Conservation (phyloP, 2,329 filamentous ascomycete genomes). For the Colletotrichum plurivorum region DNA sequence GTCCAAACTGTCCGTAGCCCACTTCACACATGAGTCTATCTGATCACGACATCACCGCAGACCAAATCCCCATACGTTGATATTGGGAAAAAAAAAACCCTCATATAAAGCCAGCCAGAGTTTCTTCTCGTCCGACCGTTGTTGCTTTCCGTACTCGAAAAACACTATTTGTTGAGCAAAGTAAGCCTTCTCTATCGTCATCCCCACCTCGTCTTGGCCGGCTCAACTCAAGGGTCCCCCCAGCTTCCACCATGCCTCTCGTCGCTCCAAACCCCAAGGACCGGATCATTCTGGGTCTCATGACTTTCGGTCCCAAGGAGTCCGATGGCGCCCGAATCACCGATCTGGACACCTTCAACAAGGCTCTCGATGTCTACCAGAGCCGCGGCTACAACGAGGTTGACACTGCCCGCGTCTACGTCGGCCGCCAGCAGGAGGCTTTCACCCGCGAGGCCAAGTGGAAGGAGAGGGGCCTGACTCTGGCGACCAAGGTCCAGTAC, state of each 20-base stretch:
- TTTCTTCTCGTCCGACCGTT: background rate
- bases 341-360: slow-evolving; percentile 74
- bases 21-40: slow-evolving; percentile 26
- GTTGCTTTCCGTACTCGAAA: background rate
- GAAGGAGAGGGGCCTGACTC: slow-evolving; percentile 82
- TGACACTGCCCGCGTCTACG: slow-evolving; percentile 85
- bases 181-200: slow-evolving; percentile 4
- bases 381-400: slow-evolving; percentile 86
- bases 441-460: slow-evolving; percentile 82
- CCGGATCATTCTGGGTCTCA: slow-evolving; percentile 85
- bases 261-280: slow-evolving; percentile 64
- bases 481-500: slow-evolving; percentile 84
- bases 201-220: slow-evolving; percentile 1
- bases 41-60: slow-evolving; percentile 35
- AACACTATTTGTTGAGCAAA: background rate
- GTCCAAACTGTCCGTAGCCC: slow-evolving; percentile 21
- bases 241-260: slow-evolving; percentile 60
- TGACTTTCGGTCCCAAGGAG: slow-evolving; percentile 83
- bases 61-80: slow-evolving; percentile 5
- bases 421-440: slow-evolving; percentile 81
- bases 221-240: slow-evolving; percentile 27
- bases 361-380: slow-evolving; percentile 81
- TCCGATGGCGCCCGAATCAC: slow-evolving; percentile 79
- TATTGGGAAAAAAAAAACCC: background rate
- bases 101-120: slow-evolving; percentile 11